Conservation (phyloP, 306 rosid species). For the Gastrolobium villosum region DNA sequence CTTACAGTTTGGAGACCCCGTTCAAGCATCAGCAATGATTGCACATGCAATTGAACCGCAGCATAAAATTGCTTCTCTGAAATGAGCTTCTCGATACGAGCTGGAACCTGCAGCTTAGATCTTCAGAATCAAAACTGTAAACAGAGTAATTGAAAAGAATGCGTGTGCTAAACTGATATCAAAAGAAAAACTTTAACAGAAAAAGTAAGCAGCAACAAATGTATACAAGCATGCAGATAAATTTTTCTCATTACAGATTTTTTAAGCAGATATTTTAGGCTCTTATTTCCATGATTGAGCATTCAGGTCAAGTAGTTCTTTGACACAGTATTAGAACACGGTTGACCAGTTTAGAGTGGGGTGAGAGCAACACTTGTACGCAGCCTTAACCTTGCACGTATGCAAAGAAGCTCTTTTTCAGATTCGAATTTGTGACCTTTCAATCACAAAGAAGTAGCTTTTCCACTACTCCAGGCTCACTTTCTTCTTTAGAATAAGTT, state of each 20-base stretch:
- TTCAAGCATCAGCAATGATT: constrained; percentile 91
- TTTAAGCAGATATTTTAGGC: constrained; percentile 25
- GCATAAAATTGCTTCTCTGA: constrained; percentile 96
- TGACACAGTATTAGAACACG: constrained; percentile 20
- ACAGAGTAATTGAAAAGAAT: constrained; percentile 32
- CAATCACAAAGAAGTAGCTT: too few relatives aligned
- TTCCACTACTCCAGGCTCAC: too few relatives aligned
- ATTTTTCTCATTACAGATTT: constrained; percentile 10
- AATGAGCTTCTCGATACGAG: constrained; percentile 89
- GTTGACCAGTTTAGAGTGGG: background rate
- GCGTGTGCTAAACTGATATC: constrained; percentile 8
- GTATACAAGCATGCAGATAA: constrained; percentile 28
- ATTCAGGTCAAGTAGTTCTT: constrained; percentile 36
- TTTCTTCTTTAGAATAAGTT: too few relatives aligned
- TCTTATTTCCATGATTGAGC: constrained; percentile 23
- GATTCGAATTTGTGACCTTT: too few relatives aligned
- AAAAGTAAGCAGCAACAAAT: constrained; percentile 26
- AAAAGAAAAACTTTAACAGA: background rate
- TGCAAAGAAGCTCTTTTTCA: too few relatives aligned
- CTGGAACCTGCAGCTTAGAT: constrained; percentile 82
- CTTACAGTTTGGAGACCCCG: constrained; percentile 95
- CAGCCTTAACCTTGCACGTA: too few relatives aligned
- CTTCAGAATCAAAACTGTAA: constrained; percentile 47
- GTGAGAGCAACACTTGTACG: too few relatives aligned
- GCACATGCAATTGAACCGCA: constrained; percentile 93